phyloP scores from a whole-genome alignment of 345 rosid species.

The Acer campestre region DNA sequence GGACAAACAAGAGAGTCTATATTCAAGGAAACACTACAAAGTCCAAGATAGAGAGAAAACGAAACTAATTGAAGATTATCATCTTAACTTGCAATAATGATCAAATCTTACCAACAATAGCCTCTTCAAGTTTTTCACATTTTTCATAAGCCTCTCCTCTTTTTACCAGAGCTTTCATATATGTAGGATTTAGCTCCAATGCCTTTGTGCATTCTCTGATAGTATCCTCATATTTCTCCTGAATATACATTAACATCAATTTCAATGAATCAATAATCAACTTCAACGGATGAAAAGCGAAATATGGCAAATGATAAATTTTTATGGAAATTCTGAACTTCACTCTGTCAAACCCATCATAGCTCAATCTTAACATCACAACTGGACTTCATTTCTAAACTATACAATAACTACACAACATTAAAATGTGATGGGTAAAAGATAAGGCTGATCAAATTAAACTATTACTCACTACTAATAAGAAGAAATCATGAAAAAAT shows the following conservation, averaged over 20 bases:
- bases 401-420: not conserved
- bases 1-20: not conserved
- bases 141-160: slow-evolving; percentile 93
- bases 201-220: slow-evolving; percentile 89
- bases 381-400: not conserved
- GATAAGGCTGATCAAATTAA: too few species aligned
- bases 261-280: not conserved
- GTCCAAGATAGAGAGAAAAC: not conserved
- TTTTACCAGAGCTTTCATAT: slow-evolving; percentile 71
- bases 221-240: slow-evolving; percentile 81
- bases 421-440: not conserved
- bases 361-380: not conserved
- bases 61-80: not conserved
- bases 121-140: slow-evolving; percentile 88
- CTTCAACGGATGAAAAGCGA: not conserved
- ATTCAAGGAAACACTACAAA: not conserved
- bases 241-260: not conserved
- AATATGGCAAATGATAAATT: not conserved
- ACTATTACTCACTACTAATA: not conserved
- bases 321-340: not conserved
- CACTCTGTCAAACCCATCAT: not conserved
- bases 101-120: slow-evolving; percentile 60
- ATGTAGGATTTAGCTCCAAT: slow-evolving; percentile 72
- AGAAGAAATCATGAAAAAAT: too few species aligned
- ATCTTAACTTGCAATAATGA: not conserved